Percentiles rank a stretch among this genome's conserved stretches.
Conservation (phyloP, 805 yeast species). For the Candida argentea region DNA sequence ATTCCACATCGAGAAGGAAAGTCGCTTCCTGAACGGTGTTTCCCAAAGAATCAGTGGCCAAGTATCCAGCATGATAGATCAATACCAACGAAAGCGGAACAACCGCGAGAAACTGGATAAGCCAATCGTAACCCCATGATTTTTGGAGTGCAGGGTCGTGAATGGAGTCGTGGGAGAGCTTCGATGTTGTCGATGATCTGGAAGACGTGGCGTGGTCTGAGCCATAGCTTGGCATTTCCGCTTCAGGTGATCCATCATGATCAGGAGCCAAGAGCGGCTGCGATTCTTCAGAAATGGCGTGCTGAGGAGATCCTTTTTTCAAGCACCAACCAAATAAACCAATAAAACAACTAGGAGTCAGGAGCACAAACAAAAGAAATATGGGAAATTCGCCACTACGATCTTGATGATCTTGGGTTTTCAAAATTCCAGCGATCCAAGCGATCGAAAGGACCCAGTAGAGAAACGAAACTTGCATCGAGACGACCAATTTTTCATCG, state of each 20-base stretch:
- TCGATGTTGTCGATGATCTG: conserved; percentile 1
- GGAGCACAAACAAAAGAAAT: conserved; percentile 35
- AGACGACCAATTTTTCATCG: conserved; percentile 48
- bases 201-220: conserved; percentile 6
- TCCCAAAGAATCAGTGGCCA: conserved; percentile 52
- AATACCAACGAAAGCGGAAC: conserved; percentile 57
- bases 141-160: not conserved
- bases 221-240: conserved; percentile 6
- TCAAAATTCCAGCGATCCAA: conserved; percentile 21
- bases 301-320: too few relatives aligned
- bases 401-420: too few relatives aligned
- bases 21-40: conserved; percentile 66
- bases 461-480: conserved; percentile 43
- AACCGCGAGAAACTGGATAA: conserved; percentile 55
- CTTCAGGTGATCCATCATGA: conserved; percentile 2
- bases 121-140: conserved; percentile 60
- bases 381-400: conserved; percentile 47
- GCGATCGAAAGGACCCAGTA: conserved; percentile 49
- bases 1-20: conserved; percentile 28
- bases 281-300: conserved; percentile 16
- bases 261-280: conserved; percentile 21
- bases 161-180: not conserved
- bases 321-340: conserved; percentile 49
- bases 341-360: conserved; percentile 36
- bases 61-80: conserved; percentile 43